Percentiles rank a stretch among this genome's conserved stretches.
phyloP scores from a whole-genome alignment of 306 rosid species.

The Cotoneaster glaucophyllus region DNA sequence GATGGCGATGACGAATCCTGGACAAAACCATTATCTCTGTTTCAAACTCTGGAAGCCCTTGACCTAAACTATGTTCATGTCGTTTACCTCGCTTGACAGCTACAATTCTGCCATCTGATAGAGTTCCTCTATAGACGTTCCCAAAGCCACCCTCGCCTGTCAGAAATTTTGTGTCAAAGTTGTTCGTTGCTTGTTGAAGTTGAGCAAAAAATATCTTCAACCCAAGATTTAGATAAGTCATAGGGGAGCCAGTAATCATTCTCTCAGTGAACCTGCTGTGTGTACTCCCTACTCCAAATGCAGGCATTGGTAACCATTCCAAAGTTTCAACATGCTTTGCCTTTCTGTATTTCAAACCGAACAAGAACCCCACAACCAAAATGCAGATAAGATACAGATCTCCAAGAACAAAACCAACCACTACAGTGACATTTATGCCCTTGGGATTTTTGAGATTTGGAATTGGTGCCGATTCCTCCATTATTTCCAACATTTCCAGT shows the following conservation, averaged over 20 bases:
- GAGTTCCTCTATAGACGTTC: slow-evolving; percentile 35
- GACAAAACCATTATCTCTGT: slow-evolving; percentile 45
- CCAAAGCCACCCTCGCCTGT: slow-evolving; percentile 56
- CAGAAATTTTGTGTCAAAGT: slow-evolving; percentile 26
- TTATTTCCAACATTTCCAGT: slow-evolving; percentile 33
- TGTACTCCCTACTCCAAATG: slow-evolving; percentile 35
- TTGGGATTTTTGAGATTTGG: neutral
- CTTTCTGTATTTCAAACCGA: slow-evolving; percentile 18
- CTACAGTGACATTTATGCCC: neutral
- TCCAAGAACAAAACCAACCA: slow-evolving; percentile 30
- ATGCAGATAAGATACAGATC: slow-evolving; percentile 19
- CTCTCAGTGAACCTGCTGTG: slow-evolving; percentile 21
- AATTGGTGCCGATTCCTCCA: neutral
- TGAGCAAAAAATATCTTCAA: slow-evolving; percentile 35
- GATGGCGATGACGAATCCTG: slow-evolving; percentile 41
- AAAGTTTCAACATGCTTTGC: neutral
- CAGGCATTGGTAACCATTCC: slow-evolving; percentile 30
- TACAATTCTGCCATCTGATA: slow-evolving; percentile 26
- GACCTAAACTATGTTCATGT: slow-evolving; percentile 23
- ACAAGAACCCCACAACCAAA: slow-evolving; percentile 8
- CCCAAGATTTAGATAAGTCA: slow-evolving; percentile 25
- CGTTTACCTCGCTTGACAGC: slow-evolving; percentile 46
- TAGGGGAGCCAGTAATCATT: neutral
- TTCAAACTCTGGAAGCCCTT: slow-evolving; percentile 47
- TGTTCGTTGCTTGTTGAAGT: slow-evolving; percentile 30